Evolutionary conservation across 2,329 filamentous ascomycete species (phyloP).

Genomic region (Ascochyta fabae): DNA sequence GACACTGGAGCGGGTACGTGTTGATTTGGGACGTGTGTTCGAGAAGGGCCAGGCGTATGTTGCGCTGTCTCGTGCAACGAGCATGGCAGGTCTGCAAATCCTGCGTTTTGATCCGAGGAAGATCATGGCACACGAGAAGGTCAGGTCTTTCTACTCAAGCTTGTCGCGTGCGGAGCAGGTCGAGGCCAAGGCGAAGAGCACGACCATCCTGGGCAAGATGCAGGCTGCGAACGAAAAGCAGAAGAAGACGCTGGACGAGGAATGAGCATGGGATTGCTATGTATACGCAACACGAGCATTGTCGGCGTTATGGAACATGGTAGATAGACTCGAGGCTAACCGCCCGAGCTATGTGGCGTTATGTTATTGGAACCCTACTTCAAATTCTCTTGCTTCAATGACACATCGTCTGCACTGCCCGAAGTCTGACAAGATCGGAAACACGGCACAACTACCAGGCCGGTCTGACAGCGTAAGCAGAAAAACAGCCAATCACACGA

Average conservation of each 20-base stretch:
- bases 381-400: too few species aligned
- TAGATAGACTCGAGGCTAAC: neutral
- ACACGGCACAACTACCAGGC: too few species aligned
- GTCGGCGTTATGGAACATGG: neutral
- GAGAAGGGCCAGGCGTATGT: conserved; percentile 99
- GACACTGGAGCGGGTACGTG: conserved; percentile 90
- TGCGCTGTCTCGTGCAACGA: conserved; percentile 89
- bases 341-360: neutral
- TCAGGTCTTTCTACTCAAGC: conserved; percentile 83
- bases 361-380: neutral
- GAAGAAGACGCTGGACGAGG: conserved; percentile 4
- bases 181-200: conserved; percentile 43
- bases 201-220: conserved; percentile 41
- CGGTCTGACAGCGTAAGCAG: too few species aligned
- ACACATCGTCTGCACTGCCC: too few species aligned
- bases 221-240: conserved; percentile 29
- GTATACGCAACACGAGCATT: neutral
- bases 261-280: neutral
- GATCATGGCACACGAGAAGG: conserved; percentile 91
- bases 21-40: conserved; percentile 89
- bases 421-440: too few species aligned
- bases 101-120: conserved; percentile 86
- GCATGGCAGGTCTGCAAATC: conserved; percentile 85
- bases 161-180: conserved; percentile 72
- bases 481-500: too few species aligned